Base-by-base conservation (phyloP, 2,329 filamentous ascomycete species). In the Aspergillus caelatus region DNA sequence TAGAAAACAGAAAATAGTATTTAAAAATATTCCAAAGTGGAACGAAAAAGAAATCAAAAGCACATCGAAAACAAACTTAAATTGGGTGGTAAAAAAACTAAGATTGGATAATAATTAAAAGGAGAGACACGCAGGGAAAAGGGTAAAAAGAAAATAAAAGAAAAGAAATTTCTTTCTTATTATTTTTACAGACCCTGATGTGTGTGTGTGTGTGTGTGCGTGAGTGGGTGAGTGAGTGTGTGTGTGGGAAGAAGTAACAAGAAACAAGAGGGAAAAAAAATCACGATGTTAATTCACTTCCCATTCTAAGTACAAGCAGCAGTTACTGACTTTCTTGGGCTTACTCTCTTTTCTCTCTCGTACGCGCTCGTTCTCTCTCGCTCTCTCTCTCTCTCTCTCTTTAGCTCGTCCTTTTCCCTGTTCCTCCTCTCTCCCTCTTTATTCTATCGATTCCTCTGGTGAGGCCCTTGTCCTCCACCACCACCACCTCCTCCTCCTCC, bases 361-460 rank as follows among this genome's bases (percentile, higher is more conserved):
- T 26, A 4, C 23, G 23, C 23, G 23, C 23, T 26, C 4, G 23
- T 4, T 26, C 30, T 32, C 3, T n/a, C n/a, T n/a, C n/a, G n/a
- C 43, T 63, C 43, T 30, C 43, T 61, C 30, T 56, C 28, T 4
- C 14, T 56, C 26, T 53, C 41, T 53, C 41, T 46, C n/a, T 57
- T 26, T 26, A 26, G 26, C 19, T 28, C 34, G n/a, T 41, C 39
- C 19, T 41, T n/a, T 19, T n/a, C 39, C 19, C 39, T 41, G 39
- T 56, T 52, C 60, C 57, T 65, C 43, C 58, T 30, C 60, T 56
- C 43, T 52, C 43, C n/a, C 56, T 62, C 26, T 36, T 60, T 53
- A 50, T 53, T 50, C 19, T 58, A 30, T 52, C 14, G 21, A 12
- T 16, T 45, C 26, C n/a, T 19, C 52, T 60, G 61, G 57, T 14